Percentiles rank a stretch among this genome's conserved stretches.
These are phyloP conservation scores for Westerdykella sp. DNA, from an alignment of 2,329 filamentous ascomycete genomes.

Conservation along the genomic window DNA sequence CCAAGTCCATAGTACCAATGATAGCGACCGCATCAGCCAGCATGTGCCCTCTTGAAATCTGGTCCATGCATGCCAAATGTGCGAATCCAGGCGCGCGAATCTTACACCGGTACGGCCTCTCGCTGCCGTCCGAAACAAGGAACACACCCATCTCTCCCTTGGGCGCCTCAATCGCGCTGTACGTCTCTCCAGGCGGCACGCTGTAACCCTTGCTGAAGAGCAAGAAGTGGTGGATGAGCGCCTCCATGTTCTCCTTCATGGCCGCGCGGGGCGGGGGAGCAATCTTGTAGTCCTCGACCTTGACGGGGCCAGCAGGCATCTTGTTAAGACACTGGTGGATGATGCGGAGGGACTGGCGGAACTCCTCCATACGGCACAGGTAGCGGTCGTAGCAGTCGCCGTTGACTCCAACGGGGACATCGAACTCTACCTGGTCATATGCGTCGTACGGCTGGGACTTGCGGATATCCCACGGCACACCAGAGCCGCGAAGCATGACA, in stretches of 20 bases:
- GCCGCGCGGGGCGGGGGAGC: slow-evolving; percentile 89
- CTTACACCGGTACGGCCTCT: slow-evolving; percentile 95
- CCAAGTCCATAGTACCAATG: slow-evolving; percentile 54
- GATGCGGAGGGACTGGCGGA: slow-evolving; percentile 95
- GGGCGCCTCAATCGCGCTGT: slow-evolving; percentile 96
- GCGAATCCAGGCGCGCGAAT: slow-evolving; percentile 96
- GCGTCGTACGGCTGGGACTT: slow-evolving; percentile 97
- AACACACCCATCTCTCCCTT: slow-evolving; percentile 99
- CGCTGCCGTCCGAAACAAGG: slow-evolving; percentile 89
- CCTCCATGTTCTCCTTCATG: slow-evolving; percentile 99
- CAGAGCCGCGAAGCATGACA: slow-evolving; percentile 95
- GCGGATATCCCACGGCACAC: slow-evolving; percentile 91
- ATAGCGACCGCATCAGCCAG: slow-evolving; percentile 95
- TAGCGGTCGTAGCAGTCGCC: slow-evolving; percentile 99
- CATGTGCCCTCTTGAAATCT: slow-evolving; percentile 85
- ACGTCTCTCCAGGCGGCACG: slow-evolving; percentile 95
- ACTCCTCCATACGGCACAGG: slow-evolving; percentile 98
- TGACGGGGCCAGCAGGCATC: slow-evolving; percentile 91
- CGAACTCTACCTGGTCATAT: slow-evolving; percentile 96
- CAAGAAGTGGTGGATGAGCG: slow-evolving; percentile 97
- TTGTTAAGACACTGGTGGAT: slow-evolving; percentile 99
- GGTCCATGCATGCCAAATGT: slow-evolving; percentile 89
- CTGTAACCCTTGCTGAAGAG: slow-evolving; percentile 98
- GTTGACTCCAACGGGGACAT: slow-evolving; percentile 92
- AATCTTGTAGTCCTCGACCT: slow-evolving; percentile 98